These are phyloP conservation scores for Dispira simplex DNA, from an alignment of 192 early-diverging fungal species.

Conservation along the genomic window DNA sequence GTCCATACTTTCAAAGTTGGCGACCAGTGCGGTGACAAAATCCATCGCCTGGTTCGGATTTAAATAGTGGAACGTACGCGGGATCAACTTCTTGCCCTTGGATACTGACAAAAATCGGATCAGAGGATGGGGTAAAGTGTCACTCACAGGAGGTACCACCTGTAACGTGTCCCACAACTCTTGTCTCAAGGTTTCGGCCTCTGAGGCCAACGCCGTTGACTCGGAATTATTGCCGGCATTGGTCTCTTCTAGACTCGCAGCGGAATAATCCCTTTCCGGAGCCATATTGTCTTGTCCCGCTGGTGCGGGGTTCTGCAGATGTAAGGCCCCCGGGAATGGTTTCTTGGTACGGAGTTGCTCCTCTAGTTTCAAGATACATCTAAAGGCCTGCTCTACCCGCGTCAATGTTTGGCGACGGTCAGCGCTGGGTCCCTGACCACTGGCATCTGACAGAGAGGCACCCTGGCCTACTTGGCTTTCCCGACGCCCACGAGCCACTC, in stretches of 20 bases:
- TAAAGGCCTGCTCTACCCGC: conserved; percentile 69
- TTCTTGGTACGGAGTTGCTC: conserved; percentile 60
- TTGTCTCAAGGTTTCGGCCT: conserved; percentile 4
- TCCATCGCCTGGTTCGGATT: conserved; percentile 61
- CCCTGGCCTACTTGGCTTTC: not conserved
- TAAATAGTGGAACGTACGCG: conserved; percentile 65
- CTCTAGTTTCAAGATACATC: conserved; percentile 65
- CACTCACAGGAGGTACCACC: conserved; percentile 24
- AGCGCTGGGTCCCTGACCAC: conserved; percentile 16
- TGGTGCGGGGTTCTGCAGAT: too few relatives aligned
- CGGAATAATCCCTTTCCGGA: too few relatives aligned
- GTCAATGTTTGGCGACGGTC: conserved; percentile 37
- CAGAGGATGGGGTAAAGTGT: conserved; percentile 70
- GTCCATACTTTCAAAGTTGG: conserved; percentile 56
- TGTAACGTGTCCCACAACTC: conserved; percentile 22
- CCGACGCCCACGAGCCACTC: not conserved
- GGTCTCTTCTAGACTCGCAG: not conserved
- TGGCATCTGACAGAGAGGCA: conserved; percentile 24
- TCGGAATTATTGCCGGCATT: conserved; percentile 12
- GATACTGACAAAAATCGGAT: conserved; percentile 63
- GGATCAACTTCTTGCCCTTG: conserved; percentile 84
- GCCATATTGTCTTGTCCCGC: too few relatives aligned
- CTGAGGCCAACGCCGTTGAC: not conserved
- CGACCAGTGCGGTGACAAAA: conserved; percentile 56
- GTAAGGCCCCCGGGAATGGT: conserved; percentile 16